Evolutionary conservation across 2,329 filamentous ascomycete genomes (phyloP).

Genomic region (Fusarium sp.): DNA sequence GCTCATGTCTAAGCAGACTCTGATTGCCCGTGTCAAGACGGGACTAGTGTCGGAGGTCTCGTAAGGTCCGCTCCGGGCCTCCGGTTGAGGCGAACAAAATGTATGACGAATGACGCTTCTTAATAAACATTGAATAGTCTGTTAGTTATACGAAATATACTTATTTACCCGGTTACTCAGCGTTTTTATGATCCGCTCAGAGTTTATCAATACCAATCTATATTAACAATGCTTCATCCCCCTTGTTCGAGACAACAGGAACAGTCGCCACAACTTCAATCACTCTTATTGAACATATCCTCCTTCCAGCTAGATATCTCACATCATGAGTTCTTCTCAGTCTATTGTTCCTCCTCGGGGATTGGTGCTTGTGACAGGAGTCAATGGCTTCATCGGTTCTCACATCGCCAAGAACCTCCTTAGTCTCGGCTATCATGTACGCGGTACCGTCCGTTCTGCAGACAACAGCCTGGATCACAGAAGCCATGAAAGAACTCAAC

Average conservation of each 20-base stretch:
- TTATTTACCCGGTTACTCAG: not conserved
- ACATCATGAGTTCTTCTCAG: not conserved
- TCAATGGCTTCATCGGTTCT: conserved; percentile 1
- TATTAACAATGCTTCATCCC: not conserved
- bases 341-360: not conserved
- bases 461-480: not conserved
- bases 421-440: not conserved
- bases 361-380: not conserved
- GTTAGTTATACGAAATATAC: not conserved
- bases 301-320: not conserved
- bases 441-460: not conserved
- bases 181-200: not conserved
- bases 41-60: not conserved
- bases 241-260: not conserved
- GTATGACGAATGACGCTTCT: not conserved
- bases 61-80: not conserved
- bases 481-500: not conserved
- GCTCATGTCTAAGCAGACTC: not conserved
- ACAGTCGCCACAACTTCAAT: not conserved
- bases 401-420: not conserved
- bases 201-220: not conserved
- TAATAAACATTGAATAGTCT: not conserved
- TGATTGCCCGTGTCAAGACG: not conserved
- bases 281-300: not conserved
- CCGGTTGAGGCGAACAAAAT: not conserved